Evolutionary conservation across 1,284 basidiomycete species (phyloP), one percentile per base, ranked within the genome.

Genomic region (Peniophora sp.): DNA sequence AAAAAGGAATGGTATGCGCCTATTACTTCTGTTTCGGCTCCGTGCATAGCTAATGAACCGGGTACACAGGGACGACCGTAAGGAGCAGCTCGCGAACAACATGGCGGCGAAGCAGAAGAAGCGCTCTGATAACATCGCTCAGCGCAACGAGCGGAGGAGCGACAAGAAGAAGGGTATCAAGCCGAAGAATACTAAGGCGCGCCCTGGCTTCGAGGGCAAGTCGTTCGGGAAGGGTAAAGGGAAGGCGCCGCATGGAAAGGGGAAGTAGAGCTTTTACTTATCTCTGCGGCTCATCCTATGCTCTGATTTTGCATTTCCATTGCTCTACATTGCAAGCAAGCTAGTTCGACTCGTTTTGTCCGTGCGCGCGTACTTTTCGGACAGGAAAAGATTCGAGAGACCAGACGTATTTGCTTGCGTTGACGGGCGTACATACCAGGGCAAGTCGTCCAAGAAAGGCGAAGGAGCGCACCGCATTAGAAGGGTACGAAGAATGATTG

Each of bases 71-170:
- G 79, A 82, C 38, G 88, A 92, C 58, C 79, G 91, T 54, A 95
- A 94, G 66, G 81, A 88, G 55, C 80, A 89, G 36, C 62, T 93
- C 22, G 61, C 76, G 6, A 75, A 80, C 17, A 76, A 83, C 2
- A 87, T 91, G 78, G 85, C 85, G 1, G 87, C 87, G 27, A 83
- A 80, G 61, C 85, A 91, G 68, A 92, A 93, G 73, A 97, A 96
- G 69, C 77, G 92, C 2, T 64, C 83, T 17, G 92, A 95, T 62
- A 96, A 97, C 63, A 87, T 97, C 57, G 87, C 89, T 0, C 78
- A 77, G 66, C 79, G 91, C 11, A 80, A 83, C 52, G 90, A 96
- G 61, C 75, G 86, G 35, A 77, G 77, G 64, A 86, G 83, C 55
- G 89, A 92, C 51, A 90, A 85, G 69, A 74, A 78, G 56, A 79